Evolutionary conservation across 352 stramenopile species (phyloP).

Genomic region (Phytophthora citrophthora): DNA sequence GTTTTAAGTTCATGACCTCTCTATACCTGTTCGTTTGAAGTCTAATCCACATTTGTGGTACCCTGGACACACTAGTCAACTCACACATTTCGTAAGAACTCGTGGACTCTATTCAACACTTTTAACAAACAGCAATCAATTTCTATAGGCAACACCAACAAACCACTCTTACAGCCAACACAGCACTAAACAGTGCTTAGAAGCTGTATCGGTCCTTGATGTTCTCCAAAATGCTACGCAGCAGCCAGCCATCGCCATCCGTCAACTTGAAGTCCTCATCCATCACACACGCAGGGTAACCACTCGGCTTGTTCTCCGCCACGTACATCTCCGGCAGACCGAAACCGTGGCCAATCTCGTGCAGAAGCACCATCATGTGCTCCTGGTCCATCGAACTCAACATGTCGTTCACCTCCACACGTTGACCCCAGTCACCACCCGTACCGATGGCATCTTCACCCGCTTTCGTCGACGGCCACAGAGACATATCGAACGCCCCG

Average conservation of each 20-base stretch:
- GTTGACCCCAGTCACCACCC: slow-evolving; percentile 41
- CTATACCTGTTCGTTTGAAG: too few species aligned
- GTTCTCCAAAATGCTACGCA: slow-evolving; percentile 21
- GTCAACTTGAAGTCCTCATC: slow-evolving; percentile 5
- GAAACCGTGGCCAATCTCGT: slow-evolving; percentile 51
- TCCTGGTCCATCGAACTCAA: slow-evolving; percentile 28
- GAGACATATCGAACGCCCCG: slow-evolving; percentile 39
- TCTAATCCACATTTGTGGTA: too few species aligned
- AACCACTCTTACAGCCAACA: too few species aligned
- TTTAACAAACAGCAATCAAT: too few species aligned
- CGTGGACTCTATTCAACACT: too few species aligned
- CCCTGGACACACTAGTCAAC: too few species aligned
- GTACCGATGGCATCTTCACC: slow-evolving; percentile 26
- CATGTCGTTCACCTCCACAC: slow-evolving; percentile 43
- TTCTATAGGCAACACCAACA: too few species aligned
- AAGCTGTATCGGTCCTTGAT: slow-evolving; percentile 18
- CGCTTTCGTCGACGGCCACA: slow-evolving; percentile 40
- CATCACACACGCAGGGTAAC: slow-evolving; percentile 24
- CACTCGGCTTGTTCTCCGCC: slow-evolving; percentile 18
- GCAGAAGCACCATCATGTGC: slow-evolving; percentile 34
- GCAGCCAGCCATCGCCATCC: slow-evolving; percentile 18
- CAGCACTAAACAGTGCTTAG: too few species aligned
- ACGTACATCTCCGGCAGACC: slow-evolving; percentile 32
- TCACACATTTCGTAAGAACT: too few species aligned
- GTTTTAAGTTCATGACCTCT: too few species aligned